Evolutionary conservation across 2,329 filamentous ascomycete species (phyloP), one percentile per base, ranked within the genome.

Genomic region (Hypoxylon sp.): DNA sequence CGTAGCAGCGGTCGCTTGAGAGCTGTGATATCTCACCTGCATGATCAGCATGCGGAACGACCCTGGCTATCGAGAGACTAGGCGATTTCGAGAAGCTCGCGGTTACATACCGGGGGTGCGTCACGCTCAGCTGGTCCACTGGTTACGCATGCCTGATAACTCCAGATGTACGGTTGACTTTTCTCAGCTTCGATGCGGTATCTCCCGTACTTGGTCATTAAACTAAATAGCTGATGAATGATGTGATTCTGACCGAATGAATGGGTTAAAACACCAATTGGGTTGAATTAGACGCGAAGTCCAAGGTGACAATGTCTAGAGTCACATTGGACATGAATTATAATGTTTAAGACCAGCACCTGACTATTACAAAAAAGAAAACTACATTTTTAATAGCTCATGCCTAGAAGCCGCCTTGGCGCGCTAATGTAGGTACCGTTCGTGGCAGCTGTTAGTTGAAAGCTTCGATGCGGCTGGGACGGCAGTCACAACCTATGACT

Each of bases 41-140:
- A 53, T 19, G 46, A 65, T 56, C 57, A 48, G 48, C 57, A 58
- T 50, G 57, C 28, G 50, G 49, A 52, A 38, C 49, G 41, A 45
- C 23, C 19, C 65, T 62, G 51, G 36, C 61, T 45, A 25, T 38
- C 61, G 38, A 43, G 30, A 25, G 41, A 25, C 62, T 68, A 65
- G 36, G 53, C 58, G 58, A 57, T 60, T 51, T 65, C 10, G 32
- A 68, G 58, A 28, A 62, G 57, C 21, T 41, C 48, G 36, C 36
- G n/a, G 55, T 57, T 11, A 43, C 52, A 38, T 46, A 28, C 52
- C 38, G 25, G 41, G 19, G 34, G 43, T 25, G 25, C 38, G n/a
- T 17, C 10, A 2, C 13, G 2, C 36, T 38, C 50, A 52, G 25
- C 49, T 41, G 13, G 51, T 28, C 41, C 43, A 57, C 50, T 23